phyloP scores from a whole-genome alignment of 305 asterid genomes.

The Fraxinus albicans region DNA sequence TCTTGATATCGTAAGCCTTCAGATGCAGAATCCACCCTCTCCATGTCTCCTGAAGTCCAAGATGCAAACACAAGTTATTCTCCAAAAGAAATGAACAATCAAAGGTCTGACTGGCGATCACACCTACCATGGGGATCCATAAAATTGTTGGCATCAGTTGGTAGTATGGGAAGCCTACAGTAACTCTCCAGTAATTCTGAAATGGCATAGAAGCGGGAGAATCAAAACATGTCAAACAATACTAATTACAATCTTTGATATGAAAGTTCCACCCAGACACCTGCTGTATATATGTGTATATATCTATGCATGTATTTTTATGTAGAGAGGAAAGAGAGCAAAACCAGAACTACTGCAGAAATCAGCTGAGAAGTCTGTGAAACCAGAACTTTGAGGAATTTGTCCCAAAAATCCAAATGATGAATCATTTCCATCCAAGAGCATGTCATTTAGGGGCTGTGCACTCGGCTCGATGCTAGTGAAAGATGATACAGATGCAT shows the following conservation, averaged over 20 bases:
- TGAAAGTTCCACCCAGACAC: neutral
- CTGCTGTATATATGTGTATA: neutral
- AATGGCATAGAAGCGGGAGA: constrained; percentile 20
- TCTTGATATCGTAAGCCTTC: constrained; percentile 29
- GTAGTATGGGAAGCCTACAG: constrained; percentile 35
- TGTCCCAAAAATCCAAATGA: constrained; percentile 39
- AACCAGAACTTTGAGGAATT: constrained; percentile 30
- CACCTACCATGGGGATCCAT: constrained; percentile 44
- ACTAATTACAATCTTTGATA: neutral
- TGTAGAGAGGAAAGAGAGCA: constrained; percentile 30
- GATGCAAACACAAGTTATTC: constrained; percentile 14
- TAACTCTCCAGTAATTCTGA: constrained; percentile 44
- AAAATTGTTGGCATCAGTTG: constrained; percentile 36
- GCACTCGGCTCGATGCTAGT: constrained; percentile 40
- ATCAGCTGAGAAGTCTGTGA: constrained; percentile 33
- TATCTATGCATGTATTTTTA: neutral
- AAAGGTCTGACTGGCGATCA: constrained; percentile 10
- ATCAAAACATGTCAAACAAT: constrained; percentile 1
- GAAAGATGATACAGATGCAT: constrained; percentile 43
- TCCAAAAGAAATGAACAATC: constrained; percentile 2
- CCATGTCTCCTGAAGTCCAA: constrained; percentile 38
- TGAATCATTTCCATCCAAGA: constrained; percentile 41
- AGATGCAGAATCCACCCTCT: constrained; percentile 33
- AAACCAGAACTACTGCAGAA: constrained; percentile 39
- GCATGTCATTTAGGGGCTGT: constrained; percentile 38